Conservation (phyloP, 192 early-diverging fungal genomes). For the Coemansia sp. region DNA sequence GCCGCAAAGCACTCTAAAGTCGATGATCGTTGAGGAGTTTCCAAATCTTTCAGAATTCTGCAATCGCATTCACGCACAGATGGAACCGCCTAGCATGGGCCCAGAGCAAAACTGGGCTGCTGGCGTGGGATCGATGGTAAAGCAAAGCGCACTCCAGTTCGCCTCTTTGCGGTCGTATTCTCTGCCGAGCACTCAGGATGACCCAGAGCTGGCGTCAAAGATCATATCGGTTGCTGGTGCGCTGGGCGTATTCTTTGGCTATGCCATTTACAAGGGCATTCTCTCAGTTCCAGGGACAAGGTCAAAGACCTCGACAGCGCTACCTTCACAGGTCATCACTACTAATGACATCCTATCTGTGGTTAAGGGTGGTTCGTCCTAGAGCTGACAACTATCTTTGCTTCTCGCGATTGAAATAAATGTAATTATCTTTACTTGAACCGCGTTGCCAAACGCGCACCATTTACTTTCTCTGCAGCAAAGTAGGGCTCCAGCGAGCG, state of each 20-base stretch:
- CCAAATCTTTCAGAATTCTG: constrained; percentile 39
- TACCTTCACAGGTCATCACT: not conserved
- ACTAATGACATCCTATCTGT: constrained; percentile 7
- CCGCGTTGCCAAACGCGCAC: constrained; percentile 4
- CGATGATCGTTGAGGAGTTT: constrained; percentile 20
- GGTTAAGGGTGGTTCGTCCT: not conserved
- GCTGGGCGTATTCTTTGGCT: constrained; percentile 41
- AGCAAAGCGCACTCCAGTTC: constrained; percentile 21
- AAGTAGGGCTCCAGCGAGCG: not conserved
- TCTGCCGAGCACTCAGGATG: not conserved
- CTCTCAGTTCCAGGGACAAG: constrained; percentile 16
- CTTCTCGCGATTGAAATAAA: not conserved
- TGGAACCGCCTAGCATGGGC: constrained; percentile 21
- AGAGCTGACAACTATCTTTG: not conserved
- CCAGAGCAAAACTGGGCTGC: constrained; percentile 25
- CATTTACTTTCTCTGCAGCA: not conserved
- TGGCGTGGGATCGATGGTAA: constrained; percentile 20
- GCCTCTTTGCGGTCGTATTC: not conserved
- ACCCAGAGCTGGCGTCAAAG: constrained; percentile 28
- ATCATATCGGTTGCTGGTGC: constrained; percentile 26
- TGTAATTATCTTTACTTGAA: constrained; percentile 15
- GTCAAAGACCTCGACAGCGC: not conserved
- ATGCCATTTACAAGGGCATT: constrained; percentile 44
- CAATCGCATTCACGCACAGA: constrained; percentile 38
- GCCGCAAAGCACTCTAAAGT: constrained; percentile 54